Conservation (phyloP, 2,329 filamentous ascomycete species). For the Xylaria sp. region DNA sequence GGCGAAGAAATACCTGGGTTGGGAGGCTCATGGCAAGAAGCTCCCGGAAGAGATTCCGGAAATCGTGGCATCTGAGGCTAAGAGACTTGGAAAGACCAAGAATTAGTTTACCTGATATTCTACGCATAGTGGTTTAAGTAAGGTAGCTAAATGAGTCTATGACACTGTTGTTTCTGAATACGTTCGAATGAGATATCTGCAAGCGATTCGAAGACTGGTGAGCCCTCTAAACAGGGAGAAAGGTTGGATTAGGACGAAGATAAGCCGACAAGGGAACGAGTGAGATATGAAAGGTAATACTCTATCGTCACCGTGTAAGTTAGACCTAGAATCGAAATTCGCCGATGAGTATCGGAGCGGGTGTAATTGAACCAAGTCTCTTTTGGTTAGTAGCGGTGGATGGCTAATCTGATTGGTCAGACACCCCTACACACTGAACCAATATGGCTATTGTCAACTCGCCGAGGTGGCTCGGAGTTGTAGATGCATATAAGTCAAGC, state of each 20-base stretch:
- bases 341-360: conserved; percentile 6
- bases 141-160: not conserved
- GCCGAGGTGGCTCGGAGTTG: conserved; percentile 6
- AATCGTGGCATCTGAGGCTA: conserved; percentile 47
- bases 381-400: not conserved
- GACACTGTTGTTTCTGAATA: not conserved
- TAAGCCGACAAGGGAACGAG: not conserved
- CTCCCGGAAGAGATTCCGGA: conserved; percentile 49
- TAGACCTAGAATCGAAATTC: not conserved
- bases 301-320: not conserved
- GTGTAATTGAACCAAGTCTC: not conserved
- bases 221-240: not conserved
- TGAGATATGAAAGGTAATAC: not conserved
- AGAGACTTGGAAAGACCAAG: conserved; percentile 43
- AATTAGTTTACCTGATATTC: too few species aligned
- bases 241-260: not conserved
- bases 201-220: too few species aligned
- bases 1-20: conserved; percentile 54
- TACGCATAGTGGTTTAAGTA: too few species aligned
- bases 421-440: not conserved
- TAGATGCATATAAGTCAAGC: conserved; percentile 9
- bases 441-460: not conserved
- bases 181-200: not conserved
- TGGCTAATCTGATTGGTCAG: not conserved
- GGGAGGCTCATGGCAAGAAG: conserved; percentile 46